Evolutionary conservation across 441 rosid genomes (phyloP).

Genomic region (Aleurites moluccanus): DNA sequence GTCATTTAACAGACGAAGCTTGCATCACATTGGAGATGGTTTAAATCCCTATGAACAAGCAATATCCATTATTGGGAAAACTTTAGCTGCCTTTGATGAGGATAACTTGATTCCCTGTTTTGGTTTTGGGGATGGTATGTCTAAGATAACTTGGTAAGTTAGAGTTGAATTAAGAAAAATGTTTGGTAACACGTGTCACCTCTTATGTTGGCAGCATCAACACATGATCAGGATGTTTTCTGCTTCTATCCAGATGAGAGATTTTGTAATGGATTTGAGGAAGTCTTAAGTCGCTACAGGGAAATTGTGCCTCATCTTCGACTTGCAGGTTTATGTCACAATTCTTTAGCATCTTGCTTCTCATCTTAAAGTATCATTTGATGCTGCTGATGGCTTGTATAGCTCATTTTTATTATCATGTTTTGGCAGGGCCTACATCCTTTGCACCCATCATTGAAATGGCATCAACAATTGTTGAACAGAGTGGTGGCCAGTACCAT

Average conservation of each 20-base stretch:
- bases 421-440: constrained; percentile 78
- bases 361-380: constrained; percentile 15
- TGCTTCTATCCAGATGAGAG: constrained; percentile 60
- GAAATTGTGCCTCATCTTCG: constrained; percentile 70
- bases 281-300: constrained; percentile 61
- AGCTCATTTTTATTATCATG: constrained; percentile 1
- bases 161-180: not conserved
- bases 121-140: constrained; percentile 85
- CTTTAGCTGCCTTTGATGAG: constrained; percentile 72
- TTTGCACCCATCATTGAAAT: constrained; percentile 93
- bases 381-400: constrained; percentile 2
- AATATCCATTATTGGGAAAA: constrained; percentile 74
- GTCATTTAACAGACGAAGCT: constrained; percentile 58
- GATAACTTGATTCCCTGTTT: constrained; percentile 83
- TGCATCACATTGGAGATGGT: constrained; percentile 60
- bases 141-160: constrained; percentile 2
- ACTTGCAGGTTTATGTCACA: constrained; percentile 64
- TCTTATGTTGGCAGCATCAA: constrained; percentile 51
- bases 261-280: constrained; percentile 79
- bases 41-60: constrained; percentile 84
- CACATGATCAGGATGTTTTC: constrained; percentile 88
- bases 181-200: not conserved
- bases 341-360: constrained; percentile 3
- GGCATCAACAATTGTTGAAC: constrained; percentile 87
- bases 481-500: constrained; percentile 94